phyloP scores from a whole-genome alignment of 495 filamentous ascomycete species.

The Talaromyces wortmannii region DNA sequence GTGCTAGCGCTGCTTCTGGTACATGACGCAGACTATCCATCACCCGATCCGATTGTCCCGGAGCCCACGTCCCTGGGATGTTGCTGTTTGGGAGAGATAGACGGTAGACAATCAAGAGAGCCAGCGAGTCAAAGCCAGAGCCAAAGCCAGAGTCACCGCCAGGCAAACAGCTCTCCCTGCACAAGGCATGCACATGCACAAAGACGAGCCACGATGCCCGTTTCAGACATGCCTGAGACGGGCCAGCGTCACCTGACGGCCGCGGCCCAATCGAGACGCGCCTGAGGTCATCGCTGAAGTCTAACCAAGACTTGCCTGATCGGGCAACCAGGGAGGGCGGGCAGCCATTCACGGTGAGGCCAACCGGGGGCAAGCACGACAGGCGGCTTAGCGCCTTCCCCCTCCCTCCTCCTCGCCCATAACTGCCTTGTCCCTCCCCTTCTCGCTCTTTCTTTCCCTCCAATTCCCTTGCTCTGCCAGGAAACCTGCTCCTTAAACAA shows the following conservation, averaged over 20 bases:
- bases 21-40: slow-evolving; percentile 4
- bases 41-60: neutral
- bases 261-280: neutral
- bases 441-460: neutral
- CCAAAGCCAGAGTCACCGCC: too few species aligned
- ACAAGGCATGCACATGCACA: too few species aligned
- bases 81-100: too few species aligned
- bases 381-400: too few species aligned
- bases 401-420: neutral
- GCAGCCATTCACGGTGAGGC: neutral
- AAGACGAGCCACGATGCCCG: neutral
- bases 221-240: neutral
- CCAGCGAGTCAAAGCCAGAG: too few species aligned
- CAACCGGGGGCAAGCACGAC: neutral
- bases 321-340: neutral
- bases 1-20: neutral
- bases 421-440: slow-evolving; percentile 1
- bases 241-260: neutral
- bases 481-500: neutral
- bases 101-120: too few species aligned
- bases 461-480: neutral
- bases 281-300: neutral
- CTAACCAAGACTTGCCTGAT: neutral
- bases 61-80: neutral
- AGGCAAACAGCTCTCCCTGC: too few species aligned